Base-by-base conservation (phyloP, 371 early-diverging fungal species). In the Syncephalastrum contaminatum region DNA sequence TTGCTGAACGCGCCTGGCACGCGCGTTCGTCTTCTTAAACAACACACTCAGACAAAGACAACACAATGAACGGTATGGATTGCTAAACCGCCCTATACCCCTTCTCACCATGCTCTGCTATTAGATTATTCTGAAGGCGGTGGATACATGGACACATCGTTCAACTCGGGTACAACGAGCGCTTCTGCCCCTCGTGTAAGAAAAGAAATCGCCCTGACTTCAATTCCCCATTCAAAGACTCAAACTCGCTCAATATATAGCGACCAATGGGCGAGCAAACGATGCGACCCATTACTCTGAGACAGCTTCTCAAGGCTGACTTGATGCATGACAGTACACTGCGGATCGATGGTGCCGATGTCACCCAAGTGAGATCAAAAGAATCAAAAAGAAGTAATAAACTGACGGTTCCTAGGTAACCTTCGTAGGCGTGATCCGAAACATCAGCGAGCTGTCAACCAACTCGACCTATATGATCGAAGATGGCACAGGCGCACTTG, bases 401-500 rank as follows among this genome's bases (percentile, higher is more conserved):
- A 30, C 7, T 0, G 36, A 10, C 10, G 10, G 36, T 10, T 30
- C 10, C 36, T 58, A 87, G 85, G 58, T 81, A 10, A 73, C 78
- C 0, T 63, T 93, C 63, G 78, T 91, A 25, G 93, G 80, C 36
- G 78, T 84, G 12, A 76, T 93, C 58, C 82, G 83, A 24, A 63
- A 66, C 27, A 62, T 86, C 12, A 60, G 54, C 36, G 68, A 70
- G 47, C 78, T 77, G 43, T 66, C 85, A 7, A 85, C 85, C 53
- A 76, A 82, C 53, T 54, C 74, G 16, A 67, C 72, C 15, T 93
- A 88, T 63, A 67, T 70, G 18, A 58, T 94, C 20, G 89, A 92
- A 48, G 95, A 94, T 60, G 92, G 92, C 8, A 88, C 92, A 14
- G 89, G 88, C 18, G 60, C 60, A 47, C 74, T 88, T 16, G 93